Evolutionary conservation across 805 yeast species (phyloP), one percentile per base, ranked within the genome.

Genomic region (Cyberlindnera maclurae): DNA sequence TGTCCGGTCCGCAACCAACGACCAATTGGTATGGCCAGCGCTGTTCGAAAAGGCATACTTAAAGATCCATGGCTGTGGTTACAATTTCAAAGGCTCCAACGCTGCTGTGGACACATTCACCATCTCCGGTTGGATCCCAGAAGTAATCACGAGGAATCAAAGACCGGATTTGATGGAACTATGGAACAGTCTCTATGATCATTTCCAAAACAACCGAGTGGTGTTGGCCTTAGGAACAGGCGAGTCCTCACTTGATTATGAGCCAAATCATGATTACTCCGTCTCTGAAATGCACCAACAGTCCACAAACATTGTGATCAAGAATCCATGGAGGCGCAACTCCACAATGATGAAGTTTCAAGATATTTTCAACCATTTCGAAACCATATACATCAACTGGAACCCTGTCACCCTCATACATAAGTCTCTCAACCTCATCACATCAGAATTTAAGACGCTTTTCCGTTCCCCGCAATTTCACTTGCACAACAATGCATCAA

Each of bases 31-130:
- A 5, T 79, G 87, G 83, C 89, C 89, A 0, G 82, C 85, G 0
- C 47, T 85, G n/a, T 46, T 84, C 1, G 96, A 88, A 56, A 79
- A 82, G 49, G 93, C 94, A 0, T 82, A 75, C 51, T 61, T 87
- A 42, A 74, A 75, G 48, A 55, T 81, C 0, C 58, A 68, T 59
- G 60, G 64, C 3, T 43, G 58, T 20, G 82, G 86, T 3, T 81
- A 81, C 49, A 63, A 64, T n/a, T 73, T 77, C 34, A 51, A 55
- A 1, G 96, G 96, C 0, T 85, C 95, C 0, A 85, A 87, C 54
- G 75, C 84, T 51, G 82, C 82, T 3, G 63, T 70, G 12, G 96
- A 84, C 51, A 71, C 83, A 0, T 84, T 63, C 49, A 58, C 76
- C 31, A 47, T 88, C 3, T 66, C 78, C 2, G 87, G 89, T 1